phyloP scores from a whole-genome alignment of 768 basidiomycete genomes.

The Tephrocybe sp. region DNA sequence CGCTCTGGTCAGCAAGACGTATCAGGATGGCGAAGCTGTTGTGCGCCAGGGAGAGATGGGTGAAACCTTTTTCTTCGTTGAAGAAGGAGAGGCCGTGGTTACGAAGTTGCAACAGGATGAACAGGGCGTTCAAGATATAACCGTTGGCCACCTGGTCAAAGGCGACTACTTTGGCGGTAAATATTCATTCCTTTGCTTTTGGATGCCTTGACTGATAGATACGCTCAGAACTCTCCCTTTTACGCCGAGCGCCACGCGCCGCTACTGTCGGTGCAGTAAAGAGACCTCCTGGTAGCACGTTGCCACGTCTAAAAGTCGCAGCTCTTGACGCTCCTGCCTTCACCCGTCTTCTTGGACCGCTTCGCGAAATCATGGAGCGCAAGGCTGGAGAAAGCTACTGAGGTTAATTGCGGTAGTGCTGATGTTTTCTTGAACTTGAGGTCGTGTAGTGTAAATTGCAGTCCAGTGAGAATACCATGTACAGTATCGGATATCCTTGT shows the following conservation, averaged over 20 bases:
- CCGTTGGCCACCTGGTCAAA: conserved; percentile 75
- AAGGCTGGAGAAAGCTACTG: conserved; percentile 74
- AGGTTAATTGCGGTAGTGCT: conserved; percentile 14
- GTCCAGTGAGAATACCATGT: conserved; percentile 14
- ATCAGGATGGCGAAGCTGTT: conserved; percentile 82
- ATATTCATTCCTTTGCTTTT: conserved; percentile 20
- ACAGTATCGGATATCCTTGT: conserved; percentile 11
- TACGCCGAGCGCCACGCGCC: conserved; percentile 86
- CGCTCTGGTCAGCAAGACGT: conserved; percentile 80
- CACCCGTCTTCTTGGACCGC: conserved; percentile 87
- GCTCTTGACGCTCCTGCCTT: conserved; percentile 92
- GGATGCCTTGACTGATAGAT: background rate
- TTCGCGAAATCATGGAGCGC: conserved; percentile 91
- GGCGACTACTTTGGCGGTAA: conserved; percentile 98
- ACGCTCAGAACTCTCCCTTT: conserved; percentile 78
- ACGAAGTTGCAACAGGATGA: conserved; percentile 68
- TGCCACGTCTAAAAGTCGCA: conserved; percentile 83
- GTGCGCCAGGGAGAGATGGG: conserved; percentile 94
- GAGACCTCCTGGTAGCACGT: conserved; percentile 39
- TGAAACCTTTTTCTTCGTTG: conserved; percentile 96
- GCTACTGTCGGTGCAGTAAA: conserved; percentile 89
- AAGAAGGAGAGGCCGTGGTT: conserved; percentile 88
- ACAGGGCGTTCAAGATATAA: conserved; percentile 59
- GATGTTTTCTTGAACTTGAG: conserved; percentile 24
- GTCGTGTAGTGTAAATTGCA: conserved; percentile 7